Percentiles rank a stretch among this genome's conserved stretches.
Evolutionary conservation across 768 basidiomycete genomes (phyloP).

Genomic region (Lenzites betulinus): DNA sequence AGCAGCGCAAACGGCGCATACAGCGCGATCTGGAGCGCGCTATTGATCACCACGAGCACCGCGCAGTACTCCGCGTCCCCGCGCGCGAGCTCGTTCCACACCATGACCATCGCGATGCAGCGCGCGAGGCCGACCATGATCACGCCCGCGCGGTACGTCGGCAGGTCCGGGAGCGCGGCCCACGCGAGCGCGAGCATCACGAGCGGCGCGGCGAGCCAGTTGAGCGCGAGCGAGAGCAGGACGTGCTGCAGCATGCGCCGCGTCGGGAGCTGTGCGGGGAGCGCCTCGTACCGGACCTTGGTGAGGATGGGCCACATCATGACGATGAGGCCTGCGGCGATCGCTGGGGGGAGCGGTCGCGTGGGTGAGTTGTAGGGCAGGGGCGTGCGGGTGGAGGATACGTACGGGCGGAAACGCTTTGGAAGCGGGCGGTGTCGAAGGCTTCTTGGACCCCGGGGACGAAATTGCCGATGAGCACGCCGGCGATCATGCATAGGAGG

Average conservation of each 20-base stretch:
- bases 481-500: constrained; percentile 71
- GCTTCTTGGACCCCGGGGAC: constrained; percentile 59
- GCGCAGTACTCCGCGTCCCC: constrained; percentile 26
- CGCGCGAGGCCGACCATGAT: constrained; percentile 80
- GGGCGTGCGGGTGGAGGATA: constrained; percentile 15
- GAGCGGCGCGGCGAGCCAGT: constrained; percentile 82
- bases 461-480: constrained; percentile 73
- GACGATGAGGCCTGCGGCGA: constrained; percentile 76
- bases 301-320: constrained; percentile 90
- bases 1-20: constrained; percentile 75
- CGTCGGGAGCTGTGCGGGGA: constrained; percentile 58
- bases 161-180: constrained; percentile 81
- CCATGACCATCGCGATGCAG: constrained; percentile 59
- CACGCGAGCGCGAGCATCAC: constrained; percentile 86
- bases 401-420: constrained; percentile 79
- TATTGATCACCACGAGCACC: constrained; percentile 80
- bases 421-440: constrained; percentile 62
- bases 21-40: constrained; percentile 73
- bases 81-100: constrained; percentile 40
- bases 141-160: constrained; percentile 74
- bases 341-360: constrained; percentile 47
- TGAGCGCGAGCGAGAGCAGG: constrained; percentile 64
- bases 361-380: not conserved
- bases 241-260: constrained; percentile 65
- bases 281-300: constrained; percentile 74